phyloP scores from a whole-genome alignment of 2,329 filamentous ascomycete genomes.

The Phyllosticta citriasiana region DNA sequence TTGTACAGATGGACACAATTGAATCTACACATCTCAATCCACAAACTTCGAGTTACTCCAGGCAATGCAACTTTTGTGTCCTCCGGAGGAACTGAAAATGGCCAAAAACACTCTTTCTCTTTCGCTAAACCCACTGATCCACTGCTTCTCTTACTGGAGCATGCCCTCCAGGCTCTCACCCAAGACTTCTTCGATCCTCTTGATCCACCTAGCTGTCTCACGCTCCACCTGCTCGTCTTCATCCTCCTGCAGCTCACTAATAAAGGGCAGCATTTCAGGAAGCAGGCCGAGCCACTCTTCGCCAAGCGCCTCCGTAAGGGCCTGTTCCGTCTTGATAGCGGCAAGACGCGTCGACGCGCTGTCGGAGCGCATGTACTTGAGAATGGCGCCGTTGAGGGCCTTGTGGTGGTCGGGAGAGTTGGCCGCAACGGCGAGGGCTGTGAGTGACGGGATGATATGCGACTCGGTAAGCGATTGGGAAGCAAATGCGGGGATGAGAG shows the following conservation, averaged over 20 bases:
- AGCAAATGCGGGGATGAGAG: constrained; percentile 40
- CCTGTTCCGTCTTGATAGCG: constrained; percentile 72
- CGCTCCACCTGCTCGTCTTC: constrained; percentile 88
- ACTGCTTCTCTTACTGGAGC: constrained; percentile 58
- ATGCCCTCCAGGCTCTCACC: constrained; percentile 88
- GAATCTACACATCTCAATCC: not conserved
- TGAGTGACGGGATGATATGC: constrained; percentile 60
- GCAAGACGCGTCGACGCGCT: constrained; percentile 64
- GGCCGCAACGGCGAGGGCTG: constrained; percentile 65
- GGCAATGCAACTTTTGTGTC: not conserved
- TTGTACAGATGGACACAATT: not conserved
- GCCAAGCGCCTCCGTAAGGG: constrained; percentile 67
- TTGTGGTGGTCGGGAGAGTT: constrained; percentile 87
- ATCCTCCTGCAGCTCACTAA: constrained; percentile 92
- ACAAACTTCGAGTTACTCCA: not conserved
- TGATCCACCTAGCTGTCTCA: constrained; percentile 84
- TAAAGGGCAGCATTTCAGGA: constrained; percentile 92
- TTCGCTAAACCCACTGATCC: not conserved
- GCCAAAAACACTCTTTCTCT: not conserved
- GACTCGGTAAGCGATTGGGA: constrained; percentile 31
- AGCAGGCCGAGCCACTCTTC: constrained; percentile 89
- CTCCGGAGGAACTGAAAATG: not conserved
- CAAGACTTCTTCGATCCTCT: constrained; percentile 76
- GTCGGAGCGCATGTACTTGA: constrained; percentile 69
- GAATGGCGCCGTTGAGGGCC: constrained; percentile 67